phyloP scores from a whole-genome alignment of 2,329 filamentous ascomycete genomes.

The Acephala macrosclerotiorum region DNA sequence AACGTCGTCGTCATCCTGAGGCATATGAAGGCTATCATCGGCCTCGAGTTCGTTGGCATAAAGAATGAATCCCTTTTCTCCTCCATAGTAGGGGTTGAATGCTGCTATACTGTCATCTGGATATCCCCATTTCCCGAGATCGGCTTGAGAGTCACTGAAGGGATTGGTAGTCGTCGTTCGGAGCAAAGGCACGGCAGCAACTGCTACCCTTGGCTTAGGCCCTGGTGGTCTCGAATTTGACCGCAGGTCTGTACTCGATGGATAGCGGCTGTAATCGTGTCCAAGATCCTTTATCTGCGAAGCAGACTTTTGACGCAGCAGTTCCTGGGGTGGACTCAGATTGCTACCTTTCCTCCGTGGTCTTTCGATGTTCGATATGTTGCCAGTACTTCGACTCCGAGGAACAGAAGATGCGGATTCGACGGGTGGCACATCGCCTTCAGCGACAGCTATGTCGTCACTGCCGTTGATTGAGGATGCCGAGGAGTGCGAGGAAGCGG shows the following conservation, averaged over 20 bases:
- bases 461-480: constrained; percentile 23
- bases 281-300: constrained; percentile 36
- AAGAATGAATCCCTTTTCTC: constrained; percentile 48
- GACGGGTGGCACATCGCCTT: constrained; percentile 17
- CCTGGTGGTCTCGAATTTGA: constrained; percentile 9
- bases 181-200: constrained; percentile 17
- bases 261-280: constrained; percentile 44
- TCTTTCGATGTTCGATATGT: constrained; percentile 8
- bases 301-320: constrained; percentile 35
- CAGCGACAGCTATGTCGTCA: constrained; percentile 23
- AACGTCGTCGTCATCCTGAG: constrained; percentile 56
- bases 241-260: constrained; percentile 27
- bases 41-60: constrained; percentile 58
- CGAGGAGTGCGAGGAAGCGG: constrained; percentile 32
- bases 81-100: constrained; percentile 50
- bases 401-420: constrained; percentile 33
- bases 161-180: constrained; percentile 32
- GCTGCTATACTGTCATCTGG: constrained; percentile 56
- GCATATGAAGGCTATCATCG: constrained; percentile 62
- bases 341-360: constrained; percentile 20
- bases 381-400: constrained; percentile 16
- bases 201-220: constrained; percentile 8
- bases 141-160: constrained; percentile 38
- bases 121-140: constrained; percentile 48
- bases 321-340: constrained; percentile 31